Evolutionary conservation across 768 basidiomycete species (phyloP).

Genomic region (Trametes maxima): DNA sequence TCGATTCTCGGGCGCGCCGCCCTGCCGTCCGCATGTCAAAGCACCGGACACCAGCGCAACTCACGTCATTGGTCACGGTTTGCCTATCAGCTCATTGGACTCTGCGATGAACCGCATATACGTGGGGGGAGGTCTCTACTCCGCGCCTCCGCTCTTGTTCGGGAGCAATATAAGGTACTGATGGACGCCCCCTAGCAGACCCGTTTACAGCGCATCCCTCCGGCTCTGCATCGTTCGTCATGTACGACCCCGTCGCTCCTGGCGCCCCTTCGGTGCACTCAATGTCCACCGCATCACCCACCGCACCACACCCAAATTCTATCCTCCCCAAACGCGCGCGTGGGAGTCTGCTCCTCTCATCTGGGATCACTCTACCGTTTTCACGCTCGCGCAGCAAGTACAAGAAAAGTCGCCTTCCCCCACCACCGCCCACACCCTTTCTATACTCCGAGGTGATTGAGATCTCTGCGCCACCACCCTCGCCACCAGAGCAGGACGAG

Average conservation of each 20-base stretch:
- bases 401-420: slow-evolving; percentile 24
- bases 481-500: slow-evolving; percentile 56
- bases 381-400: slow-evolving; percentile 24
- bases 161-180: slow-evolving; percentile 6
- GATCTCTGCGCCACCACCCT: slow-evolving; percentile 48
- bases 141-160: slow-evolving; percentile 7
- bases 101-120: neutral
- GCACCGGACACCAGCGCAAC: slow-evolving; percentile 6
- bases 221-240: slow-evolving; percentile 29
- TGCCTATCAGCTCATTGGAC: neutral
- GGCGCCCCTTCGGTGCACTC: slow-evolving; percentile 13
- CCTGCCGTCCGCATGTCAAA: slow-evolving; percentile 5
- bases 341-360: slow-evolving; percentile 25
- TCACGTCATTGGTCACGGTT: slow-evolving; percentile 1
- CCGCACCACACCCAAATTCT: slow-evolving; percentile 10
- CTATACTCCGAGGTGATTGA: slow-evolving; percentile 74
- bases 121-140: neutral
- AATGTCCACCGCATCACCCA: slow-evolving; percentile 9
- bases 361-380: slow-evolving; percentile 18
- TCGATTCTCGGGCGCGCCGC: slow-evolving; percentile 12
- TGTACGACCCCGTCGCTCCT: slow-evolving; percentile 18
- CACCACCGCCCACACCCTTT: slow-evolving; percentile 39
- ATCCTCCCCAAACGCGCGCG: slow-evolving; percentile 27
- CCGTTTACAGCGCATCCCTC: slow-evolving; percentile 33
- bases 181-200: slow-evolving; percentile 19